Evolutionary conservation across 1,284 basidiomycete species (phyloP), one percentile per base, ranked within the genome.

Genomic region (Trametes sp.): DNA sequence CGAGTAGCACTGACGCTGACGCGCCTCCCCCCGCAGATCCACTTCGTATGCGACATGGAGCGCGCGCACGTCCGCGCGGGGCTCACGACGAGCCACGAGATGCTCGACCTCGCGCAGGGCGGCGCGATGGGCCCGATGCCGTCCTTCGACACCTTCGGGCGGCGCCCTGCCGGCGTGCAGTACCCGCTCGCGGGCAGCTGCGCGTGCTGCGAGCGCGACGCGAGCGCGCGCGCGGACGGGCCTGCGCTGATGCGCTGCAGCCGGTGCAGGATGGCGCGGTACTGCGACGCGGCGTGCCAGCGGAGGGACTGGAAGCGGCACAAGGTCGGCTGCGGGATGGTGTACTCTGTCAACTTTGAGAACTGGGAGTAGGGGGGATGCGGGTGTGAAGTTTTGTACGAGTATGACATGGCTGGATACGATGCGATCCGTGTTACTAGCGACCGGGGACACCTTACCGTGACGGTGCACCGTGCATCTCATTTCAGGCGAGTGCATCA

Each of bases 221-320:
- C 33, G 24, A 57, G 57, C 23, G 62, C 59, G 23, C 29, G 45
- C 21, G 38, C 41, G 19, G 36, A 16, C 14, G 38, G 38, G 1
- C n/a, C n/a, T n/a, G n/a, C n/a, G n/a, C 41, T 62, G n/a, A 59
- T 60, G 55, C 51, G 46, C 2, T 64, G 65, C 60, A 62, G 65
- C 57, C 21, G 41, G 42, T 67, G 65, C 55, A 64, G 62, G 41
- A 35, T 67, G 41, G 62, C 62, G 33, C 61, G 65, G 36, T 67
- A 58, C 7, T 44, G 59, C 51, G 59, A 62, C 13, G 57, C 13
- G 44, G 60, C 54, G 13, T 67, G 65, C 31, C 65, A 67, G 60
- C 59, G 50, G 59, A 49, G 49, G 46, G 65, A 67, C 52, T 67
- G 65, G 62, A 56, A 59, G 24, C 45, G 65, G 35, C 65, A 67